Base-by-base conservation (phyloP, 495 filamentous ascomycete genomes). In the Xylaria venustula region DNA sequence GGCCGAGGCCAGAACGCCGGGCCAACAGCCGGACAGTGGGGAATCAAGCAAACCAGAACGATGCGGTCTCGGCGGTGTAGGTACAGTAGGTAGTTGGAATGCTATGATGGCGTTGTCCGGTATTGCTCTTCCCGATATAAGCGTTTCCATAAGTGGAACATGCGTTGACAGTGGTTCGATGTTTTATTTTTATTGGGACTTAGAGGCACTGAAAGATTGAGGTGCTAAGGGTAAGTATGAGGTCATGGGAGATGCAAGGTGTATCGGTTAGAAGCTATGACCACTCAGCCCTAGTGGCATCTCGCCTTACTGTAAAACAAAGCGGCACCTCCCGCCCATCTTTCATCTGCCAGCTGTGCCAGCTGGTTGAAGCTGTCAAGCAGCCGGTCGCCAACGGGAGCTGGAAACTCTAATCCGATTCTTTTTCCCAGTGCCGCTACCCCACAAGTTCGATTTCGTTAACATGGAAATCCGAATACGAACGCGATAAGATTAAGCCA, bases 381-480 rank as follows among this genome's bases (percentile, higher is more conserved):
- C 6, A 40, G 37, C 6, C 3, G 37, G 3, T 3, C 37, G 4
- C n/a, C n/a, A n/a, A 26, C 49, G 49, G 49, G 49, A 52, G 32
- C 9, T 52, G 32, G 30, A n/a, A n/a, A n/a, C n/a, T n/a, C n/a
- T n/a, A n/a, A n/a, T 40, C 6, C 30, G 14, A 14, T 37, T 54
- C 34, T 41, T 54, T 54, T 23, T 54, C 50, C 50, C 32, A 19
- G 32, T 8, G 30, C 34, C 17, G 19, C 19, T 12, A 3, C 11
- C 14, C 37, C 37, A 34, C 30, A 34, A 34, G 5, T 34, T 11
- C 30, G 30, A 34, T 11, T 11, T 34, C 5, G 7, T 15, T 15
- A 40, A 15, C 14, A 40, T 40, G 7, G 37, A 40, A 50, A 55
- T 55, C 23, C 62, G 62, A 64, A 64, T 64, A 64, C 62, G 62